Evolutionary conservation across 2,329 filamentous ascomycete genomes (phyloP), one percentile per base, ranked within the genome.

Genomic region (Colletotrichum tropicicola): DNA sequence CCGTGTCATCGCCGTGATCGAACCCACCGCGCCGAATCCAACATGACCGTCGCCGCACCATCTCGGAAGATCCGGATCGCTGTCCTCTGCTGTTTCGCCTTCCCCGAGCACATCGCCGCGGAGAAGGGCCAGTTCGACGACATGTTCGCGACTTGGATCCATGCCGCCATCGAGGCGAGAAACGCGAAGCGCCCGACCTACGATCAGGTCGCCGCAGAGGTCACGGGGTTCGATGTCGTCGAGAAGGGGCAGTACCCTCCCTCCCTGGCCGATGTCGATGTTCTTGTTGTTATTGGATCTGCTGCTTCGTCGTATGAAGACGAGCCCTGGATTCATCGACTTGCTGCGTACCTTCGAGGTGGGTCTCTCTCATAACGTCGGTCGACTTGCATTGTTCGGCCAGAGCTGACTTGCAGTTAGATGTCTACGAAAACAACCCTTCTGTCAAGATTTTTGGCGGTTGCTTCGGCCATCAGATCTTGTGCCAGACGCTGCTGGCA

Each of bases 401-500:
- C 23, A 15, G 7, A 17, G 6, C 49, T 53, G 10, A 53, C 13
- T 5, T 1, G 32, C 4, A 13, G 37, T 5, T 37, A 41, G 64
- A 71, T 6, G 54, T 75, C 0, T 82, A 79, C 55, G 54, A 53
- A 1, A 59, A 68, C 1, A 59, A 69, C 58, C 61, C 72, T 0
- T 61, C 58, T 1, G 65, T 82, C 45, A 79, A 75, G 57, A 74
- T 82, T 5, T 81, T 81, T 55, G 79, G 79, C 1, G 79, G 76
- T 25, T 82, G 80, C 59, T 82, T 82, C 48, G 79, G 80, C 1
- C 79, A 82, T 52, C 79, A 82, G 58, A 63, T 82, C 5, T 64
- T 81, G 5, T 78, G 75, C 59, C 74, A 78, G 54, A 74, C 77
- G 4, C 55, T 83, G 15, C 70, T 82, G 15, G 67, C 71, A 8